These are phyloP conservation scores for Dothistroma pini DNA, from an alignment of 2,329 filamentous ascomycete species.

Conservation along the genomic window DNA sequence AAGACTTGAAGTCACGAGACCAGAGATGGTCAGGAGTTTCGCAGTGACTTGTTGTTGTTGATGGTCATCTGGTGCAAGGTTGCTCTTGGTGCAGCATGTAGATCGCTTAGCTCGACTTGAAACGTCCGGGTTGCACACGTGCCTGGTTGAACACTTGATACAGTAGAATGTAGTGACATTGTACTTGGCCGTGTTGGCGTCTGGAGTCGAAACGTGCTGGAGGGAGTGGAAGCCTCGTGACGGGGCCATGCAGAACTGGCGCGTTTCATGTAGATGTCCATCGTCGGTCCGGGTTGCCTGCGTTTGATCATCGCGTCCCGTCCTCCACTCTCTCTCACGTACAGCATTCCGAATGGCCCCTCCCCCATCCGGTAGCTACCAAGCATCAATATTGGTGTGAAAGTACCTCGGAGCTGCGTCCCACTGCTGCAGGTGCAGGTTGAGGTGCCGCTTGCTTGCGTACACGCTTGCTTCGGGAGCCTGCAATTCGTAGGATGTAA, in stretches of 20 bases:
- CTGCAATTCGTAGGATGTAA: background rate
- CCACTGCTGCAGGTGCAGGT: too few relatives aligned
- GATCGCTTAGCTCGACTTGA: background rate
- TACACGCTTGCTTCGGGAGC: background rate
- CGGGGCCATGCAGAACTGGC: background rate
- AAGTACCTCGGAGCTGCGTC: slow-evolving; percentile 9
- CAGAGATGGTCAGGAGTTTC: background rate
- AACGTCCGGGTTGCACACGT: background rate
- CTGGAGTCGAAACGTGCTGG: background rate
- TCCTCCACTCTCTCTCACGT: background rate
- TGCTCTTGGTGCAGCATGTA: background rate
- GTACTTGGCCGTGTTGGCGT: background rate
- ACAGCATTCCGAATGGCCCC: background rate
- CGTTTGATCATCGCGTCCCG: background rate
- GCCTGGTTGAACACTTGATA: background rate
- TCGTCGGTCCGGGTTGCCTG: background rate
- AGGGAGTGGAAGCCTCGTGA: background rate
- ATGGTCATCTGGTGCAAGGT: background rate
- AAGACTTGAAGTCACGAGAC: background rate
- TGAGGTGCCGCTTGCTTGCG: background rate
- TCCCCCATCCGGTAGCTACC: background rate
- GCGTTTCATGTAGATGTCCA: background rate
- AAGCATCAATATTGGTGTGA: background rate
- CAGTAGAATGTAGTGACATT: too few relatives aligned
- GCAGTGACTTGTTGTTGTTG: too few relatives aligned